phyloP scores from a whole-genome alignment of 495 filamentous ascomycete species.

The Gamarada debralockiae region DNA sequence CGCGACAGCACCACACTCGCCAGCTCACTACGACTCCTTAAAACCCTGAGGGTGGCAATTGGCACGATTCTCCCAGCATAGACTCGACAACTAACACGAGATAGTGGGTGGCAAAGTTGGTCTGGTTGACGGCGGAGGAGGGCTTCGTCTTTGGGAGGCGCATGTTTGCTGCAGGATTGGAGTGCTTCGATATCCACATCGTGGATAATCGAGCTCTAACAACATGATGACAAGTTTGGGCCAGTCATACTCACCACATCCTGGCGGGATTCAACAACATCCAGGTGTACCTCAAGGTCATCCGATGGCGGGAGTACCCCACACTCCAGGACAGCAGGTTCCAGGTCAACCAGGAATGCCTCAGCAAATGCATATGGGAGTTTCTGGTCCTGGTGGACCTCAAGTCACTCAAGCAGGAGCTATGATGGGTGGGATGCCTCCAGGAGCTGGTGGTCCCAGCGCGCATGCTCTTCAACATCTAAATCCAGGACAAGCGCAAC shows the following conservation, averaged over 20 bases:
- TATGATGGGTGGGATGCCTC: slow-evolving; percentile 73
- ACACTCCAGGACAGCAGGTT: slow-evolving; percentile 58
- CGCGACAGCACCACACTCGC: slow-evolving; percentile 7
- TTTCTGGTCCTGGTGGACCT: slow-evolving; percentile 72
- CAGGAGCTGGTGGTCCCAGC: slow-evolving; percentile 63
- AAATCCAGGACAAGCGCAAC: slow-evolving; percentile 61
- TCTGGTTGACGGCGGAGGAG: slow-evolving; percentile 12
- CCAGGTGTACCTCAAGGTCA: slow-evolving; percentile 72
- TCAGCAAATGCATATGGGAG: slow-evolving; percentile 78
- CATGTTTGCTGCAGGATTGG: slow-evolving; percentile 16
- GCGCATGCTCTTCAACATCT: slow-evolving; percentile 79
- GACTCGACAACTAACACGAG: not conserved
- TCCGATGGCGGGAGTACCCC: slow-evolving; percentile 59
- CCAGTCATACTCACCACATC: slow-evolving; percentile 67
- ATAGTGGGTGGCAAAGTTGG: slow-evolving; percentile 1
- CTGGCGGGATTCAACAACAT: slow-evolving; percentile 66
- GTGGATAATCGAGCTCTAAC: slow-evolving; percentile 23
- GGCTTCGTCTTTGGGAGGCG: slow-evolving; percentile 6
- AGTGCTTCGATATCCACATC: slow-evolving; percentile 9
- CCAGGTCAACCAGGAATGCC: slow-evolving; percentile 59
- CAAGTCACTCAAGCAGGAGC: slow-evolving; percentile 78
- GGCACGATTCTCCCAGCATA: not conserved
- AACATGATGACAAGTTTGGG: slow-evolving; percentile 67
- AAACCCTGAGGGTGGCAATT: slow-evolving; percentile 1
- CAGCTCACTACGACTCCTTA: not conserved